Percentiles rank a stretch among this genome's conserved stretches.
Evolutionary conservation across 345 rosid genomes (phyloP).

Genomic region (Gossypium mustelinum): DNA sequence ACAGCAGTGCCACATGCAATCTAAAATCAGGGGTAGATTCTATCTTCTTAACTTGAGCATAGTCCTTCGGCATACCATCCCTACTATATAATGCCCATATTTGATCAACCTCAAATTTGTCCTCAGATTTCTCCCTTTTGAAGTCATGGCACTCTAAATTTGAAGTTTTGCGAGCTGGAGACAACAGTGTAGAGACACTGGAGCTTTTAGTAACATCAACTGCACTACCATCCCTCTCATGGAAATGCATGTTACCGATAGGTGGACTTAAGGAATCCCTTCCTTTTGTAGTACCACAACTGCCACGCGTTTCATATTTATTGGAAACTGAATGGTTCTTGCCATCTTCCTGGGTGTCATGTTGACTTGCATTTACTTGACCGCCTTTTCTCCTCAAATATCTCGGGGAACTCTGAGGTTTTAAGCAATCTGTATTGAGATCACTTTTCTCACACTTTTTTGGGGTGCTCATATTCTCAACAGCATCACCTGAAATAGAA

Average conservation of each 20-base stretch:
- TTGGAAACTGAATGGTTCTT: conserved; percentile 18
- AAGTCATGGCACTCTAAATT: conserved; percentile 24
- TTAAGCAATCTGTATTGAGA: conserved; percentile 22
- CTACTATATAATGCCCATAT: not conserved
- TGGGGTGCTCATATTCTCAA: conserved; percentile 19
- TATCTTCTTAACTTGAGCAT: not conserved
- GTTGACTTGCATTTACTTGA: conserved; percentile 15
- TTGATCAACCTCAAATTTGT: conserved; percentile 37
- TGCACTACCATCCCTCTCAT: not conserved
- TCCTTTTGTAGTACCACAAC: conserved; percentile 24
- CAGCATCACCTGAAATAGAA: conserved; percentile 21
- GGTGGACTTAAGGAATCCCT: conserved; percentile 14
- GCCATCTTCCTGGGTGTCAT: conserved; percentile 3
- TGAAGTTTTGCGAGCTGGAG: not conserved
- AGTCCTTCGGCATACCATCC: conserved; percentile 1
- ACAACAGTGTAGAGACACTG: not conserved
- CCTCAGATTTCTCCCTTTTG: conserved; percentile 35
- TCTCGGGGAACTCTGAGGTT: conserved; percentile 40
- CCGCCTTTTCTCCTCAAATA: conserved; percentile 26
- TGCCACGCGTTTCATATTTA: conserved; percentile 24
- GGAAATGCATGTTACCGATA: conserved; percentile 14
- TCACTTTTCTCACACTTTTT: conserved; percentile 20
- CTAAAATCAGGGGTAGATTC: not conserved
- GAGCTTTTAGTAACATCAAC: conserved; percentile 7
- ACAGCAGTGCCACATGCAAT: not conserved